Evolutionary conservation across 139 green algal species (phyloP), one percentile per base, ranked within the genome.

Genomic region (Eudorina sp.): DNA sequence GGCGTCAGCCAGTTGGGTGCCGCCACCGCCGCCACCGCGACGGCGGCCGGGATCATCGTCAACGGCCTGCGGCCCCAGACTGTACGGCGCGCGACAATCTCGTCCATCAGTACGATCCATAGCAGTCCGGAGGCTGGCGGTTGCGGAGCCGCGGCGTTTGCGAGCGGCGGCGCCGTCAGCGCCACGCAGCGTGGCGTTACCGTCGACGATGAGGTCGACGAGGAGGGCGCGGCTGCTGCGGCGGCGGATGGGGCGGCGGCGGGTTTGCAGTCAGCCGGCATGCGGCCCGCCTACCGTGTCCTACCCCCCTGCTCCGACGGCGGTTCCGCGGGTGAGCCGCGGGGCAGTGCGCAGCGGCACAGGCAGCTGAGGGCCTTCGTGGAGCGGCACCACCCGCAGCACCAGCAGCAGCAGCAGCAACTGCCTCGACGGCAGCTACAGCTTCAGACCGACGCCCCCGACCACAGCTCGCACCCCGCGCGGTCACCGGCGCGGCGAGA

Each of bases 91-190:
- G 70, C 40, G 1, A 51, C n/a, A 14, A 46, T 83, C 51, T 83
- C 75, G 1, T 83, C 75, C 29, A 48, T 83, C 19, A 68, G 48
- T 53, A 83, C 73, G 4, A 81, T 75, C n/a, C 19, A 75, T 6
- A 75, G 66, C 66, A 6, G 2, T 34, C 19, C 62, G 62, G 62
- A 38, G 21, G n/a, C 62, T 29, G 62, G 27, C 62, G 62, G 27
- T 72, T 25, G 2, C 62, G 62, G 21, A 25, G 19, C 27, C 62
- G 21, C 55, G 3, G 62, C 62, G 31, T n/a, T n/a, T n/a, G n/a
- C n/a, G n/a, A n/a, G n/a, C n/a, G n/a, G n/a, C n/a, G n/a, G n/a
- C n/a, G 68, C 68, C 16, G 34, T 76, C 68, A 2, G 31, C 34
- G 16, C 40, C 21, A 31, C 19, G 31, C 9, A 34, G 29, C 16